These are phyloP conservation scores for Penicillium sp. DNA, from an alignment of 2,329 filamentous ascomycete genomes.

Conservation along the genomic window DNA sequence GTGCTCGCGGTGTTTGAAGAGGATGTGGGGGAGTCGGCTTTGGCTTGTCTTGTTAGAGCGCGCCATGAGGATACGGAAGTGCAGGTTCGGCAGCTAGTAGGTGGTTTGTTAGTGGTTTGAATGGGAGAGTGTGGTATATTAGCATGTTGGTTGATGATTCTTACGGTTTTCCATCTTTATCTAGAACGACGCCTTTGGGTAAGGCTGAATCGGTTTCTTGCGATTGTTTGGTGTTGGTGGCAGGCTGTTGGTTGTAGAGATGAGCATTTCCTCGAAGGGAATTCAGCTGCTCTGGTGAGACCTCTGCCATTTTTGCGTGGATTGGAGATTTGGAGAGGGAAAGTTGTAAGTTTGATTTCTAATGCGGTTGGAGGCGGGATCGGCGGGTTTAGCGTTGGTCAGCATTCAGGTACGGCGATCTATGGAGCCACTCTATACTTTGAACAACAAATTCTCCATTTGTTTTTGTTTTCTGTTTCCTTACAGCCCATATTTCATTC, in stretches of 20 bases:
- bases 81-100: constrained; percentile 49
- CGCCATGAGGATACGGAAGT: constrained; percentile 50
- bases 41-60: constrained; percentile 44
- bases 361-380: constrained; percentile 11
- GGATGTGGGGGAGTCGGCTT: constrained; percentile 23
- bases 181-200: constrained; percentile 51
- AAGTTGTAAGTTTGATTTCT: constrained; percentile 18
- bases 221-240: constrained; percentile 15
- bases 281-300: constrained; percentile 24
- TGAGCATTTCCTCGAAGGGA: constrained; percentile 6
- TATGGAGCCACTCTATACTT: neutral
- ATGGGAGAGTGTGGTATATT: neutral
- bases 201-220: constrained; percentile 30
- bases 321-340: neutral
- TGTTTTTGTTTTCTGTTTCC: too few species aligned
- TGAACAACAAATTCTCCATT: too few species aligned
- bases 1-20: neutral
- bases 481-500: neutral
- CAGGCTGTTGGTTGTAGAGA: constrained; percentile 4
- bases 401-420: neutral
- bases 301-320: constrained; percentile 15
- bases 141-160: constrained; percentile 14
- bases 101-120: neutral
- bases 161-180: constrained; percentile 53
- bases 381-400: constrained; percentile 6